Evolutionary conservation across 2,329 filamentous ascomycete genomes (phyloP), one percentile per base, ranked within the genome.

Genomic region (Apiospora malaysiana): DNA sequence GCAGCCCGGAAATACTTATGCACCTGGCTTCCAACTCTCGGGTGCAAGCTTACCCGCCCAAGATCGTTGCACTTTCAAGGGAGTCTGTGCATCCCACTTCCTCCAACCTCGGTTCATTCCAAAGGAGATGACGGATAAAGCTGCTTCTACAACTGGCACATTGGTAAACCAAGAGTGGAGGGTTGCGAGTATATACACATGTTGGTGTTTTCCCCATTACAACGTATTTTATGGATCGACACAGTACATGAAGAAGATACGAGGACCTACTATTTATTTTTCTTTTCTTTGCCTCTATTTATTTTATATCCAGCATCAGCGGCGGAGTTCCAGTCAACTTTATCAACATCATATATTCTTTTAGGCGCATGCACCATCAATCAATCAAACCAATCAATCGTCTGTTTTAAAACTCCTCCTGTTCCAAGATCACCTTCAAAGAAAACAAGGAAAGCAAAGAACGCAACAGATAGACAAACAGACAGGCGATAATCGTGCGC

Each of bases 171-270:
- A 63, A 40, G 18, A 32, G 56, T 7, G 2, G 4, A 21, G n/a
- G 56, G 56, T 40, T n/a, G 32, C 18, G 27, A 14, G 21, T 63
- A 63, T 40, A 63, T 40, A 63, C 56, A 63, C 56, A 14, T 63
- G 18, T 32, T 12, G 32, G 18, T 63, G 21, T 63, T 63, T 59
- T 2, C 27, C 21, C 7, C 32, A 2, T 63, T 63, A 23, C 4
- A 23, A 63, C 32, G 27, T 40, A 40, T 40, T 37, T n/a, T 40
- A 63, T 63, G 56, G 56, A 63, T 63, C 27, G 32, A 40, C 56
- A 63, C 56, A 63, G 32, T 40, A 63, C 56, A 63, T 14, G 56
- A 63, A 63, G 56, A n/a, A 63, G 32, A 63, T 40, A 63, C 56
- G 32, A 63, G 32, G 18, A 63, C 47, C 18, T 47, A n/a, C 21